These are phyloP conservation scores for Moesziomyces sp. DNA, from an alignment of 1,284 basidiomycete genomes.

Conservation along the genomic window DNA sequence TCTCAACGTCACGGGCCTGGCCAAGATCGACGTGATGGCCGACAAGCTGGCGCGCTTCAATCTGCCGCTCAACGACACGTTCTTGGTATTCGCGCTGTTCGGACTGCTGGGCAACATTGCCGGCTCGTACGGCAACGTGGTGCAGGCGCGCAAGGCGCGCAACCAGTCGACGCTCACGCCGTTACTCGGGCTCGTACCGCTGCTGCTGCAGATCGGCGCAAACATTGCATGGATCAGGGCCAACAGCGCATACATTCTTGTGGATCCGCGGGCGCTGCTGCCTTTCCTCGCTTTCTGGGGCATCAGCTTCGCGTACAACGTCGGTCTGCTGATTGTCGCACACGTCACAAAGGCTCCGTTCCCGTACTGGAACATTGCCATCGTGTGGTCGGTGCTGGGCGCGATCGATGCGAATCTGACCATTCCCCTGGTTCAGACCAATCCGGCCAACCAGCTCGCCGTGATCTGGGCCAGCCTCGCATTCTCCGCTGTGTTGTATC, in stretches of 20 bases:
- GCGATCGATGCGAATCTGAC: conserved; percentile 76
- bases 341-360: conserved; percentile 88
- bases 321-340: conserved; percentile 90
- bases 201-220: conserved; percentile 76
- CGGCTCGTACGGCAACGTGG: conserved; percentile 69
- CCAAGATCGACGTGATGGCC: conserved; percentile 68
- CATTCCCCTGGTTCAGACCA: conserved; percentile 76
- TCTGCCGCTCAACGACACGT: conserved; percentile 83
- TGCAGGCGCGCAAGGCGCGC: conserved; percentile 30
- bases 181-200: conserved; percentile 81
- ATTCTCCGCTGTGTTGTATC: conserved; percentile 78
- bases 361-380: conserved; percentile 87
- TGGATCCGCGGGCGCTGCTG: conserved; percentile 73
- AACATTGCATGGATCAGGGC: conserved; percentile 82
- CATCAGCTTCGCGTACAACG: conserved; percentile 78
- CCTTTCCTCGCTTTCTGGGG: conserved; percentile 93
- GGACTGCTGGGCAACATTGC: conserved; percentile 84
- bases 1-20: conserved; percentile 75
- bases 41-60: conserved; percentile 71
- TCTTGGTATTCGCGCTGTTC: conserved; percentile 84
- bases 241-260: conserved; percentile 48
- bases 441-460: conserved; percentile 73
- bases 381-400: conserved; percentile 82
- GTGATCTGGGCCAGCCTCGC: conserved; percentile 78
- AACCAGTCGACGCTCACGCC: conserved; percentile 71